Base-by-base conservation (phyloP, 192 early-diverging fungal genomes). In the Chytriomyces confervae region DNA sequence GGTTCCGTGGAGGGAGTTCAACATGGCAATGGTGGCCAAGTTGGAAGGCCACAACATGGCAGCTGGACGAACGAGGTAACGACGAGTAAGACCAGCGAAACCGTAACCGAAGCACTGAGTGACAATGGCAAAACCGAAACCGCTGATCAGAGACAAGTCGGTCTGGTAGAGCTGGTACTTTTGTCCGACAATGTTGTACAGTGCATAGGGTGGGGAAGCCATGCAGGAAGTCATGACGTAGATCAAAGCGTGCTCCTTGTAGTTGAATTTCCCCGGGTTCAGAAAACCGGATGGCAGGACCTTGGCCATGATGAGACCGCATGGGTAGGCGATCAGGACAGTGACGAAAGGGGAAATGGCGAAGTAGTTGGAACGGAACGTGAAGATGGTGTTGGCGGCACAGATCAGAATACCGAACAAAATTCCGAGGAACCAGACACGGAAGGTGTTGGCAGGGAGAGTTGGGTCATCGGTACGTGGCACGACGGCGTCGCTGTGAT, bases 11-110 rank as follows among this genome's bases (percentile, higher is more conserved):
- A 95, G 86, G 7, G 93, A 91, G 27, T 90, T 89, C 83, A 94
- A 95, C 29, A 95, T 82, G 23, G 92, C 90, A 48, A 93, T 90
- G 53, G 89, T 90, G 62, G 93, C 84, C 47, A 97, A 85, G 64
- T 88, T 92, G 6, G 84, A 69, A 7, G 95, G 95, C 93, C 93
- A 97, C 48, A 94, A 85, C 94, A 96, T 95, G 13, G 89, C 82
- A 5, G 92, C 84, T 13, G 94, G 94, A 53, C 92, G 90, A 5
- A 96, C 94, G 24, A 96, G 87, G 81, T 89, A 93, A 27, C 87
- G 85, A 46, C 93, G 90, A 71, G 83, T 86, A 23, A 90, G 80
- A 72, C 90, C 94, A 67, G 89, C 91, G 79, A 91, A 77, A 61
- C 90, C 88, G 62, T 85, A 90, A 45, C 88, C 89, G 79, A 92